Evolutionary conservation across 1,284 basidiomycete genomes (phyloP), one percentile per base, ranked within the genome.

Genomic region (Abortiporus biennis): DNA sequence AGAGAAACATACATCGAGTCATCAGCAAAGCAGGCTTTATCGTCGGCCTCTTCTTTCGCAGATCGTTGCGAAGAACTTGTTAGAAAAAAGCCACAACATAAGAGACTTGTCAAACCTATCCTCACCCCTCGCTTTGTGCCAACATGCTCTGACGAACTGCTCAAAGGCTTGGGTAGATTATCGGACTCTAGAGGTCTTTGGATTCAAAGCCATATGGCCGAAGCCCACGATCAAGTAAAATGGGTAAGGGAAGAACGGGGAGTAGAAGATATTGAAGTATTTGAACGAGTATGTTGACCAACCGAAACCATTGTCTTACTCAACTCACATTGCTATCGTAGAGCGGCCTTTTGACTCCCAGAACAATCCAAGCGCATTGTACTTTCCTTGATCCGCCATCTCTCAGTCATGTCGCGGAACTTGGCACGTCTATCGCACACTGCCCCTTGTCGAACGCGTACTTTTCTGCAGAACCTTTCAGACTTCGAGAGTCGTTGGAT

Each of bases 401-500:
- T 20, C 67, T 89, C 12, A 53, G 62, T 0, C 69, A 67, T n/a
- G 64, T 92, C 8, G 65, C 68, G 1, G 51, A 54, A 3, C 61
- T 60, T 24, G 76, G 78, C 5, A 76, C 80, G 1, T 70, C 85
- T 1, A 68, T 92, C 19, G 87, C 89, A 0, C 87, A 91, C 52
- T 93, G 90, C 57, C 90, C 89, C 0, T 68, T 92, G 9, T 91
- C 87, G 0, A 92, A 92, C 54, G 73, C 76, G 1, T 93, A 92
- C 62, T 90, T 92, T 61, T 90, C 86, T 0, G 74, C 80, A 6
- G 69, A 74, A 43, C 77, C 81, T 0, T 85, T 92, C 54, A 76
- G 72, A 2, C 65, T 92, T 11, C 78, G 85, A 22, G 85, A 91
- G 58, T 85, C 87, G 1, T 65, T 92, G 16, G 61, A 73, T 30